phyloP scores from a whole-genome alignment of 495 filamentous ascomycete genomes.

The Lasiosphaeris hirsuta region DNA sequence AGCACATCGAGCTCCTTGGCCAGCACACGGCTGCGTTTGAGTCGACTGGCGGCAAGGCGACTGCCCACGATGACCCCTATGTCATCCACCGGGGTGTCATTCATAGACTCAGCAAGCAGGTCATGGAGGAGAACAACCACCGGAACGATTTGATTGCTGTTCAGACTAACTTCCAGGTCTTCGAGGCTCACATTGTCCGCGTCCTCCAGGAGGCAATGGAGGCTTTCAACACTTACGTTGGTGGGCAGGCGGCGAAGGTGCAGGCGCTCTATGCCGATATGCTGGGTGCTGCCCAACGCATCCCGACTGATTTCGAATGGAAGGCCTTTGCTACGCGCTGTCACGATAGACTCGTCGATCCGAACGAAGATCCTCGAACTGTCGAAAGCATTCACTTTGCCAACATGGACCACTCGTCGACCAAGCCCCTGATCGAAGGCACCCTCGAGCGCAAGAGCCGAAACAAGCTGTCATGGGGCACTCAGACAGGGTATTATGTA shows the following conservation, averaged over 20 bases:
- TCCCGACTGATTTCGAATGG: slow-evolving; percentile 93
- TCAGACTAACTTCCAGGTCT: slow-evolving; percentile 82
- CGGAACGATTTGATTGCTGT: slow-evolving; percentile 83
- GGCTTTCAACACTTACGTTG: slow-evolving; percentile 72
- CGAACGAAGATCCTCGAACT: slow-evolving; percentile 65
- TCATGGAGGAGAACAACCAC: slow-evolving; percentile 92
- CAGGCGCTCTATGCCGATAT: slow-evolving; percentile 81
- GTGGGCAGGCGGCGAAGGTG: slow-evolving; percentile 75
- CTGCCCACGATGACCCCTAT: slow-evolving; percentile 78
- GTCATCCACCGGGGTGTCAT: slow-evolving; percentile 76
- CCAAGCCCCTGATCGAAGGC: slow-evolving; percentile 81
- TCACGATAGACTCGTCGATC: slow-evolving; percentile 71
- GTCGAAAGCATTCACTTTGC: slow-evolving; percentile 74
- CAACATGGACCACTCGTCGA: slow-evolving; percentile 79
- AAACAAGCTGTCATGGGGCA: slow-evolving; percentile 70
- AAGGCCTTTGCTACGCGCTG: slow-evolving; percentile 71
- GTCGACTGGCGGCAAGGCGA: slow-evolving; percentile 62
- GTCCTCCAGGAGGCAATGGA: slow-evolving; percentile 78
- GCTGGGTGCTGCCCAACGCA: slow-evolving; percentile 67
- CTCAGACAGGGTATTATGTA: slow-evolving; percentile 80
- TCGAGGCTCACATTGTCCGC: slow-evolving; percentile 81
- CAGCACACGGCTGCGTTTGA: slow-evolving; percentile 76
- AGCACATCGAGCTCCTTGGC: slow-evolving; percentile 90
- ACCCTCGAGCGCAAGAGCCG: slow-evolving; percentile 81
- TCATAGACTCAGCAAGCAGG: slow-evolving; percentile 83